Conservation (phyloP, 1,139 yeast species). For the Geotrichum siamense region DNA sequence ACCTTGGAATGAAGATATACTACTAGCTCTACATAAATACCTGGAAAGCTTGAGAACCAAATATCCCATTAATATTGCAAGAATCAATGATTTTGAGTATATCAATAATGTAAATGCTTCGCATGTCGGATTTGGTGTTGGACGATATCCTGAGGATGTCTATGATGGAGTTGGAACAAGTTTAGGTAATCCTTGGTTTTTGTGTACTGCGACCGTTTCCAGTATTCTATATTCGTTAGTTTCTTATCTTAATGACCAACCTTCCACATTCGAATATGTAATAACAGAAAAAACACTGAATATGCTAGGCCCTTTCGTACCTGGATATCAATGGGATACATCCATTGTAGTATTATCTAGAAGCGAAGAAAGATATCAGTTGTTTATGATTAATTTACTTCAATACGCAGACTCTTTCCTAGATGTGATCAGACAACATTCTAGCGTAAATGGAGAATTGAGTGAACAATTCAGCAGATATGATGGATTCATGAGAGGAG, state of each 20-base stretch:
- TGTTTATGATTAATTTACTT: conserved; percentile 21
- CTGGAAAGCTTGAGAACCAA: conserved; percentile 61
- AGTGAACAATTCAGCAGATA: conserved; percentile 83
- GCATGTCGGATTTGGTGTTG: conserved; percentile 60
- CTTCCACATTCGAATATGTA: conserved; percentile 28
- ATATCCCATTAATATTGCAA: conserved; percentile 63
- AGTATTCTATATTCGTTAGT: conserved; percentile 42
- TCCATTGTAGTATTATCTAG: conserved; percentile 10
- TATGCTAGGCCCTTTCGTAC: conserved; percentile 26
- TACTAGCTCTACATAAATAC: conserved; percentile 25
- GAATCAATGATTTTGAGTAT: conserved; percentile 33
- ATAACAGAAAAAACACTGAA: conserved; percentile 28
- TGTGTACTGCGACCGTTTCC: conserved; percentile 76
- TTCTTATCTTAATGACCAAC: conserved; percentile 35
- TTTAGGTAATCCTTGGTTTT: conserved; percentile 94
- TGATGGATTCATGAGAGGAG: conserved; percentile 85
- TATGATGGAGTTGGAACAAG: conserved; percentile 72
- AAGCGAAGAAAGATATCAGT: conserved; percentile 19
- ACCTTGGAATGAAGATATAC: conserved; percentile 29
- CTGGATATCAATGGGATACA: conserved; percentile 18
- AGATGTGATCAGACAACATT: conserved; percentile 63
- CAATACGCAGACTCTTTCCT: conserved; percentile 70
- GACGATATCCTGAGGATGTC: conserved; percentile 89
- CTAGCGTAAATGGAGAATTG: conserved; percentile 65
- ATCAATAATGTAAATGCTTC: conserved; percentile 20